Base-by-base conservation (phyloP, 148 eudicot genomes). In the Linanthus parryae region DNA sequence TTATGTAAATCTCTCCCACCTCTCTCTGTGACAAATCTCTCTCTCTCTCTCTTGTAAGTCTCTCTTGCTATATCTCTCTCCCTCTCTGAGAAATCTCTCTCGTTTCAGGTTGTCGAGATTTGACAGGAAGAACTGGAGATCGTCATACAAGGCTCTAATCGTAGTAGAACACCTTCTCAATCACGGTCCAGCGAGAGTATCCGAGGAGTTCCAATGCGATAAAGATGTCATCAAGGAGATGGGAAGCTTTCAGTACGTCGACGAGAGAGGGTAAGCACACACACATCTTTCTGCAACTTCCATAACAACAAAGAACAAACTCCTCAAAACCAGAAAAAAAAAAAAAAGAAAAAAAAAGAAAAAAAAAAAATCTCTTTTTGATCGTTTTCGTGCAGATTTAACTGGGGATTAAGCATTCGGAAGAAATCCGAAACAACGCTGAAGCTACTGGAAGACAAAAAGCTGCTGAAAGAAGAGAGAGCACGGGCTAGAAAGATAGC, bases 111-210 rank as follows among this genome's bases (percentile, higher is more conserved):
- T 92, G 49, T 68, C 60, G 10, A 79, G 62, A 46, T 92, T 81
- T 62, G 96, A 87, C 43, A 79, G 48, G 51, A 79, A 73, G 39
- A 77, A 71, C 43, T 92, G 98, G 98, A 87, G 94, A 49, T 49
- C 47, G 11, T 73, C 90, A 17, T 92, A 92, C 66, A 86, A 87
- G 49, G 87, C 94, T 60, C 57, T 92, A 66, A 70, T 82, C 39
- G 85, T 87, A 39, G 46, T 87, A 27, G 98, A 87, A 54, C 73
- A 84, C 68, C 62, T 92, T 67, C 40, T 92, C 69, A 87, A 85
- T 46, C 94, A 92, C 73, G 98, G 98, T 12, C 98, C 98, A 41
- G 90, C 79, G 55, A 87, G 98, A 57, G 72, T 80, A 57, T 82
- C 88, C 39, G 65, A 79, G 56, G 98, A 84, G 56, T 92, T 92